Percentiles rank a stretch among this genome's conserved stretches.
phyloP scores from a whole-genome alignment of 2,329 filamentous ascomycete species.

The Coniella lustricola region DNA sequence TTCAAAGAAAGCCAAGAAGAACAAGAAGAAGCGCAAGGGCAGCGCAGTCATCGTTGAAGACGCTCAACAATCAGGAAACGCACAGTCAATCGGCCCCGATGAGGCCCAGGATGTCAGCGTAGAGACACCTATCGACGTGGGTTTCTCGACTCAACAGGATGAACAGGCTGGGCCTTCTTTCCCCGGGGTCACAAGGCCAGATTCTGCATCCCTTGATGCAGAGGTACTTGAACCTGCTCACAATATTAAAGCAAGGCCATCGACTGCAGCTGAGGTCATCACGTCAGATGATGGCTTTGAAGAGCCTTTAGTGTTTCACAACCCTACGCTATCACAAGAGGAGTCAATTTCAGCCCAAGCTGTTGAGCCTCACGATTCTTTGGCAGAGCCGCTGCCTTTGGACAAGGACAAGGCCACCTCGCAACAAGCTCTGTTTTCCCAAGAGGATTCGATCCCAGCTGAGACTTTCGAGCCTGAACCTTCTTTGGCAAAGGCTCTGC shows the following conservation, averaged over 20 bases:
- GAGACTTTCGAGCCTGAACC: too few relatives aligned
- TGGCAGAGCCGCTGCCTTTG: neutral
- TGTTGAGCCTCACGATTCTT: neutral
- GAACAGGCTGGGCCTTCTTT: too few relatives aligned
- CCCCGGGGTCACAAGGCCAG: too few relatives aligned
- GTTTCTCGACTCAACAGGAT: too few relatives aligned
- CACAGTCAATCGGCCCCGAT: neutral
- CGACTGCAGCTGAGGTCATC: too few relatives aligned
- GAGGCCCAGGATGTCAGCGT: neutral
- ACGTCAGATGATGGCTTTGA: too few relatives aligned
- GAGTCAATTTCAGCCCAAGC: neutral
- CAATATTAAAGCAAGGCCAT: too few relatives aligned
- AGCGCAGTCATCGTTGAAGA: neutral
- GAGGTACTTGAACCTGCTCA: too few relatives aligned
- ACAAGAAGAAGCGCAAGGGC: constrained; percentile 22
- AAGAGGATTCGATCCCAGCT: neutral
- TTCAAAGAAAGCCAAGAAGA: constrained; percentile 28
- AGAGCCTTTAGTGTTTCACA: too few relatives aligned
- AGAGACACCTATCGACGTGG: neutral
- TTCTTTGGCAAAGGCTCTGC: too few relatives aligned
- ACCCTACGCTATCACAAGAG: too few relatives aligned
- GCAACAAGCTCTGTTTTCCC: neutral
- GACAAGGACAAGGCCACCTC: neutral
- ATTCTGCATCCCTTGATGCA: too few relatives aligned
- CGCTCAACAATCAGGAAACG: neutral